Evolutionary conservation across 352 stramenopile genomes (phyloP).

Genomic region (Globisporangium splendens): DNA sequence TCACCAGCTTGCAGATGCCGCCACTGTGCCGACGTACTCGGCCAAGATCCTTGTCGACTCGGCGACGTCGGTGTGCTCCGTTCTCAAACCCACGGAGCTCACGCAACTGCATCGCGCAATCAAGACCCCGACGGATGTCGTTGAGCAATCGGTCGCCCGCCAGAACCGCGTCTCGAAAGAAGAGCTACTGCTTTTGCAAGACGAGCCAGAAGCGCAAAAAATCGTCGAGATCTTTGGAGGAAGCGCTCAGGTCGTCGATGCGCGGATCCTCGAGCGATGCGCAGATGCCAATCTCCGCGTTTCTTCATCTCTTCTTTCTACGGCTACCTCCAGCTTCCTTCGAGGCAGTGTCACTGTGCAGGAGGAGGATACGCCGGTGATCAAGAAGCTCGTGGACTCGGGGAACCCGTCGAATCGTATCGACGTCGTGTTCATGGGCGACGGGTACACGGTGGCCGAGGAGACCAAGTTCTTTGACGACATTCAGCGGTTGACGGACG

Average conservation of each 20-base stretch:
- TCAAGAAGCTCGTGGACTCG: conserved; percentile 32
- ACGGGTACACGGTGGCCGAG: conserved; percentile 33
- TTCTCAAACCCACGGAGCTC: conserved; percentile 12
- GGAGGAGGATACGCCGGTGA: background rate
- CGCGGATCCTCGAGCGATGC: conserved; percentile 2
- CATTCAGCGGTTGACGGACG: conserved; percentile 28
- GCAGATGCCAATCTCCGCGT: background rate
- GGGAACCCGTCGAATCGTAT: conserved; percentile 32
- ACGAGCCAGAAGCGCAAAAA: conserved; percentile 9
- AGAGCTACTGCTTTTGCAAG: conserved; percentile 8
- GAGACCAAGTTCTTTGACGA: conserved; percentile 28
- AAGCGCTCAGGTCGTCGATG: conserved; percentile 7
- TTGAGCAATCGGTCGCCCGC: conserved; percentile 12
- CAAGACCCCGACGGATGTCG: conserved; percentile 1
- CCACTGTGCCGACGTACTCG: conserved; percentile 6
- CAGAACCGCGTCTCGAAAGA: conserved; percentile 15
- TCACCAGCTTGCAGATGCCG: background rate
- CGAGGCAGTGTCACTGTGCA: background rate
- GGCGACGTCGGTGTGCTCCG: conserved; percentile 1
- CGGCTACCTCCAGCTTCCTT: background rate
- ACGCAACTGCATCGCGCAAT: conserved; percentile 19
- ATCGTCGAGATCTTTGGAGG: conserved; percentile 17
- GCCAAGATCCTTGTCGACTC: conserved; percentile 15
- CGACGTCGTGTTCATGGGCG: conserved; percentile 43
- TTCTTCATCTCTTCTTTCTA: background rate